Conservation (phyloP, 2,329 filamentous ascomycete genomes). For the Phialocephala sp. region DNA sequence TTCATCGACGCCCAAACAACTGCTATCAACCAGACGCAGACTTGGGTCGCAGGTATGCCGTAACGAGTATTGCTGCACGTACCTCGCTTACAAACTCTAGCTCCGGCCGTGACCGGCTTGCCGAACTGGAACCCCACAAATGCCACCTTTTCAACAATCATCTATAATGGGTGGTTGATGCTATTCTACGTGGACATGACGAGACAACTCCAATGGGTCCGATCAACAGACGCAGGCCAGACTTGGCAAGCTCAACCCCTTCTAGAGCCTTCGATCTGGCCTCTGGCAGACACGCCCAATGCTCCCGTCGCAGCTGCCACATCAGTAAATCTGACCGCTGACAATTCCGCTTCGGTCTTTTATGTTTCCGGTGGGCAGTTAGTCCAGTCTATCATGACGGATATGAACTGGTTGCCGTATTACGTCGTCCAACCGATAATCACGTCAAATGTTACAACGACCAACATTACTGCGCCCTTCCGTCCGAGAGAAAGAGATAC, state of each 20-base stretch:
- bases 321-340: not conserved
- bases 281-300: slow-evolving; percentile 15
- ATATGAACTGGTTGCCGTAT: slow-evolving; percentile 10
- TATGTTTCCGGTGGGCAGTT: slow-evolving; percentile 10
- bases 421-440: not conserved
- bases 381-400: slow-evolving; percentile 10
- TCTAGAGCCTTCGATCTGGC: slow-evolving; percentile 6
- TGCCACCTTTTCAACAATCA: slow-evolving; percentile 7
- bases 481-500: not conserved
- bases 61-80: not conserved
- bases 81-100: not conserved
- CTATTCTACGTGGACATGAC: slow-evolving; percentile 12
- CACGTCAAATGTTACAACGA: not conserved
- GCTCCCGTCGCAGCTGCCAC: slow-evolving; percentile 5
- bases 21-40: slow-evolving; percentile 6
- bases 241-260: slow-evolving; percentile 11
- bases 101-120: not conserved
- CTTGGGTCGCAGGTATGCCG: not conserved
- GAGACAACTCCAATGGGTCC: slow-evolving; percentile 11
- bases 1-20: not conserved
- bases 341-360: slow-evolving; percentile 15
- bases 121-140: slow-evolving; percentile 10
- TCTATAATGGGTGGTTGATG: slow-evolving; percentile 12
- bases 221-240: slow-evolving; percentile 7
- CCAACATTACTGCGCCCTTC: not conserved